phyloP scores from a whole-genome alignment of 1,284 basidiomycete species.

The Irpex lacteus region DNA sequence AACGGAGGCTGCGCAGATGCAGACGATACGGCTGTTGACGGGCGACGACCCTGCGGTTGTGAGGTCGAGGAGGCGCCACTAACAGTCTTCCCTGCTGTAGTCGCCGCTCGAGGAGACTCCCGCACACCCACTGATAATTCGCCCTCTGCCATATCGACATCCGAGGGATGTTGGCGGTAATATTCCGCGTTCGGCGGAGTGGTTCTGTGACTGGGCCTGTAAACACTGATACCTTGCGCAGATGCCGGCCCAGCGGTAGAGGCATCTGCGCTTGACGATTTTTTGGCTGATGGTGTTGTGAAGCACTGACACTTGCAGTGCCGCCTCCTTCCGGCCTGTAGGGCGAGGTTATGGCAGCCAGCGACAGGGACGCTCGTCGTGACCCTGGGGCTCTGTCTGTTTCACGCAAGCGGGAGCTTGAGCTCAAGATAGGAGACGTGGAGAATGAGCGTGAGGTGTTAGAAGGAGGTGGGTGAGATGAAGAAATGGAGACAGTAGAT shows the following conservation, averaged over 20 bases:
- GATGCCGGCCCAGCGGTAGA: conserved; percentile 47
- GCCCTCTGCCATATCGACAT: background rate
- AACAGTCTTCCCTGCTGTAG: background rate
- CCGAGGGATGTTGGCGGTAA: background rate
- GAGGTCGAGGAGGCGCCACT: background rate
- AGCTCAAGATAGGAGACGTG: conserved; percentile 12
- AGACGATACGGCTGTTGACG: background rate
- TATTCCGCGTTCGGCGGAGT: conserved; percentile 10
- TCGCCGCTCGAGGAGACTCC: background rate
- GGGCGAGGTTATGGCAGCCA: conserved; percentile 29
- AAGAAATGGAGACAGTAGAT: conserved; percentile 2
- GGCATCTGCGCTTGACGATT: conserved; percentile 52
- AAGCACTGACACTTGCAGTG: background rate
- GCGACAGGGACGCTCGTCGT: conserved; percentile 31
- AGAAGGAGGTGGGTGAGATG: conserved; percentile 6
- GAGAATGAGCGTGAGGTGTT: background rate
- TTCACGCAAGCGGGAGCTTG: conserved; percentile 14
- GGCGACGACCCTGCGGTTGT: background rate
- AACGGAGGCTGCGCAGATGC: background rate
- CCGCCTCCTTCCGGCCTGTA: conserved; percentile 11
- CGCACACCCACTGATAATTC: background rate
- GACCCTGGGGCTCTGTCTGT: conserved; percentile 13
- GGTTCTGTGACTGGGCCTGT: conserved; percentile 30
- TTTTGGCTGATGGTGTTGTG: conserved; percentile 39
- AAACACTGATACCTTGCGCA: conserved; percentile 36